Evolutionary conservation across 148 eudicot species (phyloP).

Genomic region (Dysphania ambrosioides): DNA sequence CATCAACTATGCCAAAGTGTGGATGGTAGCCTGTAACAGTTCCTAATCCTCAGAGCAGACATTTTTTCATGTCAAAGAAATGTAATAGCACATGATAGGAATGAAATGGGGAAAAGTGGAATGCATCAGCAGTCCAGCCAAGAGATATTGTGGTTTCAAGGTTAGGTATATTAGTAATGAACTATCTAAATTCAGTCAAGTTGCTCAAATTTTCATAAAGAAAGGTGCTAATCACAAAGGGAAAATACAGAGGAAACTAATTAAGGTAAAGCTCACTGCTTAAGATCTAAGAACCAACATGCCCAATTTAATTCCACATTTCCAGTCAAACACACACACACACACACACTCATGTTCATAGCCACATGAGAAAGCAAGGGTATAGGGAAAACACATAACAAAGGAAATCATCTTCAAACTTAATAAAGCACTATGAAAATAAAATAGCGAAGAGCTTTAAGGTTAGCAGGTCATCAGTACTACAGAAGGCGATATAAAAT

Average conservation of each 20-base stretch:
- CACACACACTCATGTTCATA: background rate
- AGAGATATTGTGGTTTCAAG: background rate
- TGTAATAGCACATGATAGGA: background rate
- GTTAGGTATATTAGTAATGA: background rate
- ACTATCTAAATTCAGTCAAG: conserved; percentile 4
- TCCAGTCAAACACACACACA: background rate
- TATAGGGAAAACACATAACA: background rate
- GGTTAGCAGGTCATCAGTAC: background rate
- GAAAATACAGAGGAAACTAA: background rate
- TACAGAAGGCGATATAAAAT: background rate
- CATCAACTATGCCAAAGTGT: background rate
- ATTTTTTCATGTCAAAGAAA: background rate
- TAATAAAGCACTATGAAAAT: background rate
- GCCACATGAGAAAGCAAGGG: background rate
- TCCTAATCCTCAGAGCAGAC: background rate
- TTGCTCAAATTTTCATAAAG: background rate
- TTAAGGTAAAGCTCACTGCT: background rate
- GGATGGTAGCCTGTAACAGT: background rate
- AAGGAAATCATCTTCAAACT: background rate
- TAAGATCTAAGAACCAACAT: background rate
- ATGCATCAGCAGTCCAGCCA: background rate
- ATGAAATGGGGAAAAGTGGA: background rate
- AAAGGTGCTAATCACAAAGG: background rate
- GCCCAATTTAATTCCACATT: background rate
- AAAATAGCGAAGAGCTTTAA: background rate